Base-by-base conservation (phyloP, 208 protist species). In the Trypanosomatidae sp. region DNA sequence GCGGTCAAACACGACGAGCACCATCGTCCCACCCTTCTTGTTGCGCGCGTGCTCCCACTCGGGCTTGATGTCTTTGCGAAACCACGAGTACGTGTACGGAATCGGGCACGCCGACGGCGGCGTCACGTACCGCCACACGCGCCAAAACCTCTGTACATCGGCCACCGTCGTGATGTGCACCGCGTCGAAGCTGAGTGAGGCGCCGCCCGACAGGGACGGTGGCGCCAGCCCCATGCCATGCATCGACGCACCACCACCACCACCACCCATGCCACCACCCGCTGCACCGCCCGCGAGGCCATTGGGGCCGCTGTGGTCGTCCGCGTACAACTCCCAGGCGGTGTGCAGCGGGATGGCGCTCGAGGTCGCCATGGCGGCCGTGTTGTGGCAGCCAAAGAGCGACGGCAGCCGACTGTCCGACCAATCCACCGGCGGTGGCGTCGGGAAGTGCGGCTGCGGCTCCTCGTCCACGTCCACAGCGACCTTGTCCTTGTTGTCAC, bases 21-120 rank as follows among this genome's bases (percentile, higher is more conserved):
- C 75, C 55, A 92, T 74, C 3, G 71, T 92, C 42, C 82, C 82
- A 24, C 82, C 82, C 27, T 81, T 78, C 54, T 75, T 77, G 46
- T 92, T 92, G 33, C 82, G 73, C 11, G 77, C 60, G 53, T 85
- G 66, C 60, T 92, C 74, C 82, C 82, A 92, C 59, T 84, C 77
- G 4, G 82, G 82, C 24, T 67, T 69, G 48, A 92, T 76, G 42
- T 84, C 68, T 18, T 82, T 68, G 23, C 82, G 70, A 61, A 92
- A 92, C 69, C 71, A 92, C 42, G 71, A 75, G 66, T 92, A 92
- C 13, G 82, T 92, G 61, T 72, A 88, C 38, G 74, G 50, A 0
- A 61, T 60, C 18, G 64, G 39, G 51, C 73, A 61, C 5, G 56
- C 47, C n/a, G 77, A 86, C 16, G 77, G 74, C 2, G 82, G 53